These are phyloP conservation scores for Boletus patriciae DNA, from an alignment of 768 basidiomycete species.

Conservation along the genomic window DNA sequence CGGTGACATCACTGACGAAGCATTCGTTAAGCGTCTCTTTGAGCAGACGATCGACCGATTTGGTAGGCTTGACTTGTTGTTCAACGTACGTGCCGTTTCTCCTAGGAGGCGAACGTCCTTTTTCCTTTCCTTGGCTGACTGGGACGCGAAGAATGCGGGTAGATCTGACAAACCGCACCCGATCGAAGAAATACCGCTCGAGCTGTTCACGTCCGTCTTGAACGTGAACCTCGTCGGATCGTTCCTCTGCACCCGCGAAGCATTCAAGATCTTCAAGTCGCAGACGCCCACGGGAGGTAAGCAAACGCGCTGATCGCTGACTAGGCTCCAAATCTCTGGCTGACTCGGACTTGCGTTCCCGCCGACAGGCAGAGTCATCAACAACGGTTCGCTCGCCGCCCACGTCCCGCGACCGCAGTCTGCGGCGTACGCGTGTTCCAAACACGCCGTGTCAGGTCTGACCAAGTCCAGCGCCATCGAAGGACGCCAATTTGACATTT, in stretches of 20 bases:
- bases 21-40: slow-evolving; percentile 63
- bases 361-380: slow-evolving; percentile 67
- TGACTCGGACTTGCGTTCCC: not conserved
- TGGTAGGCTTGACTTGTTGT: slow-evolving; percentile 73
- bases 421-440: slow-evolving; percentile 70
- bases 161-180: slow-evolving; percentile 47
- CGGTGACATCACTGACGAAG: slow-evolving; percentile 68
- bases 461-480: slow-evolving; percentile 78
- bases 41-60: slow-evolving; percentile 50
- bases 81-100: slow-evolving; percentile 53
- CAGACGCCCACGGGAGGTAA: slow-evolving; percentile 72
- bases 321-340: not conserved
- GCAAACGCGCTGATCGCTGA: not conserved
- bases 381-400: slow-evolving; percentile 80
- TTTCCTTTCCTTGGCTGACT: not conserved
- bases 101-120: not conserved
- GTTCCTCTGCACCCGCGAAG: slow-evolving; percentile 77
- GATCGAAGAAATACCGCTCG: slow-evolving; percentile 61
- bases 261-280: slow-evolving; percentile 68
- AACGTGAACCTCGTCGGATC: slow-evolving; percentile 71
- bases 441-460: slow-evolving; percentile 76
- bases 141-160: slow-evolving; percentile 67
- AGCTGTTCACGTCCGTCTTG: slow-evolving; percentile 61
- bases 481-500: slow-evolving; percentile 69
- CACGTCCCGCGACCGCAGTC: slow-evolving; percentile 66